Base-by-base conservation (phyloP, 208 protist genomes). In the Trypanosoma vivax region DNA sequence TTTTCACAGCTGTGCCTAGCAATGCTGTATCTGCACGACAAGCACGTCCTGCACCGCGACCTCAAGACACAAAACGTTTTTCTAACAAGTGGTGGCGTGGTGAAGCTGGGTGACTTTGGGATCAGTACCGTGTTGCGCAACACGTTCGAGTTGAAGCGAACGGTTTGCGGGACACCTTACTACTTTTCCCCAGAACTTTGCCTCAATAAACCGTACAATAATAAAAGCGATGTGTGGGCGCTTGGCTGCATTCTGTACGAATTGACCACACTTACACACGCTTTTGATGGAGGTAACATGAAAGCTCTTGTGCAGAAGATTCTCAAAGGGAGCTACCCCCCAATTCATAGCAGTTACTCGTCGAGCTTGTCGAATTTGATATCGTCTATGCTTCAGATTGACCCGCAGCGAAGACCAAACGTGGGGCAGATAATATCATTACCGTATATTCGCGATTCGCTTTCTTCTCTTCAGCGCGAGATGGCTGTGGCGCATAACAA, bases 101-200 rank as follows among this genome's bases (percentile, higher is more conserved):
- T 92, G 23, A 94, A 94, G 60, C 68, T 96, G n/a, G 83, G 83
- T 42, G 89, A 96, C 67, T 96, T 96, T 68, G 89, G 89, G 29
- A 94, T 97, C 24, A 87, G 83, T 61, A 96, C 87, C 1, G 76
- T 97, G 27, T 63, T 97, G 31, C 82, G 79, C 18, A 93, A 93
- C 66, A 96, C 90, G 5, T 90, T 83, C 56, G 80, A 87, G 47
- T 51, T 96, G 37, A 88, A 88, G 52, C 76, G 83, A 23, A 97
- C 94, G 1, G 78, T 97, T 21, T 93, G 95, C 61, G 95, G 95
- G 10, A 97, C 94, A 16, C 94, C 94, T 10, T 97, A 97, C 67
- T 98, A 98, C 67, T 92, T 98, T 66, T 94, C 83, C 2, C 95
- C 94, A 5, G 92, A 98, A 69, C 71, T 98, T 46, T 97, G 90